A percentile compares a stretch with the other conserved stretches of the same genome.
phyloP scores from a whole-genome alignment of 305 asterid species.

The Caryopteris hybrid region DNA sequence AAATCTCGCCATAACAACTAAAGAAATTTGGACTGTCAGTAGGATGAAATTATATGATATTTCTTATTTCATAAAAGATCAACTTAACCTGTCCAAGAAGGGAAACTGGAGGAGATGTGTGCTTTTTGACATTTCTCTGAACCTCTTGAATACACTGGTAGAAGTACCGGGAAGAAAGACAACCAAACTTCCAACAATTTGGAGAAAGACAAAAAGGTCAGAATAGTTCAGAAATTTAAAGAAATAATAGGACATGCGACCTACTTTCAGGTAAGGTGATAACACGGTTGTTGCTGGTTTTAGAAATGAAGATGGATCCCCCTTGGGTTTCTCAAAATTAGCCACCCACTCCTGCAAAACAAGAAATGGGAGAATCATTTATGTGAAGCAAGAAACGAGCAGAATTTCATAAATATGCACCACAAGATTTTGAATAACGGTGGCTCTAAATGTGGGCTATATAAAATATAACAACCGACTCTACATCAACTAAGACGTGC shows the following conservation, averaged over 20 bases:
- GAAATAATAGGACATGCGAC: slow-evolving; percentile 16
- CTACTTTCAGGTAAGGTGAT: slow-evolving; percentile 90
- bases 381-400: not conserved
- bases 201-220: slow-evolving; percentile 29
- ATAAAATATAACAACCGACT: not conserved
- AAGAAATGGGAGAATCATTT: slow-evolving; percentile 8
- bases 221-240: slow-evolving; percentile 21
- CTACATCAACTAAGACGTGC: not conserved
- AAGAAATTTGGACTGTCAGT: slow-evolving; percentile 27
- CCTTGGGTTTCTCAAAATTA: slow-evolving; percentile 94
- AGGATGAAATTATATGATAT: slow-evolving; percentile 7
- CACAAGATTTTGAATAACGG: not conserved
- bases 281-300: slow-evolving; percentile 91
- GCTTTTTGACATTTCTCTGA: slow-evolving; percentile 52
- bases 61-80: not conserved
- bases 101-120: slow-evolving; percentile 95
- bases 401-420: not conserved
- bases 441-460: not conserved
- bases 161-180: slow-evolving; percentile 92
- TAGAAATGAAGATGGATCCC: slow-evolving; percentile 84
- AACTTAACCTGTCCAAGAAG: slow-evolving; percentile 86
- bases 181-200: slow-evolving; percentile 79
- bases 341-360: slow-evolving; percentile 84
- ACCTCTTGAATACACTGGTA: slow-evolving; percentile 86
- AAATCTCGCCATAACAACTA: slow-evolving; percentile 94